Conservation (phyloP, 176 grass and related monocot species). For the Musa beccarii region DNA sequence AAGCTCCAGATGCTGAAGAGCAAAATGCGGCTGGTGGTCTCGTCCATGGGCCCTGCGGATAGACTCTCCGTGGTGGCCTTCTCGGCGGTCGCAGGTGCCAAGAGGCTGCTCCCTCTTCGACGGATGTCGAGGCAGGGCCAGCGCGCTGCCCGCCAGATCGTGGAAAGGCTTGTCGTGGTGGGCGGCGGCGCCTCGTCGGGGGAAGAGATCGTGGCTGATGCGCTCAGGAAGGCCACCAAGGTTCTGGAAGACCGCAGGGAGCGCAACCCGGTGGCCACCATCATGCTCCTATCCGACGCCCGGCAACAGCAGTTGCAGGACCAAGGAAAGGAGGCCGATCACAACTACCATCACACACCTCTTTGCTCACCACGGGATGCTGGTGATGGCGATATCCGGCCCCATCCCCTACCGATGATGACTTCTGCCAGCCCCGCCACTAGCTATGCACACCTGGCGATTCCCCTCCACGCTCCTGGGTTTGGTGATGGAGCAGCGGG, state of each 20-base stretch:
- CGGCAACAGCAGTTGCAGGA: conserved; percentile 32
- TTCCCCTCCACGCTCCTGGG: conserved; percentile 35
- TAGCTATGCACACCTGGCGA: conserved; percentile 73
- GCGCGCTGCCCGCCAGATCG: conserved; percentile 61
- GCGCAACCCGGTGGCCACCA: conserved; percentile 77
- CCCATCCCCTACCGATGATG: not conserved
- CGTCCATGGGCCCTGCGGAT: conserved; percentile 60
- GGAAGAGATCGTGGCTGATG: conserved; percentile 48
- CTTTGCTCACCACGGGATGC: not conserved
- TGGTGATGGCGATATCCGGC: not conserved
- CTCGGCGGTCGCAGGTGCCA: conserved; percentile 59
- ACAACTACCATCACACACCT: not conserved
- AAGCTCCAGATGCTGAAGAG: conserved; percentile 91
- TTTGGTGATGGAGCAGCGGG: not conserved
- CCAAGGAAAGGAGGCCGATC: not conserved
- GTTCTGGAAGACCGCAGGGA: conserved; percentile 78
- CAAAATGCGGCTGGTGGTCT: conserved; percentile 64
- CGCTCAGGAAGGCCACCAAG: conserved; percentile 84
- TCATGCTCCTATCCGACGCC: conserved; percentile 86
- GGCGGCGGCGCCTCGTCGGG: conserved; percentile 26
- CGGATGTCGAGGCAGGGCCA: conserved; percentile 83
- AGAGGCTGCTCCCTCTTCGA: conserved; percentile 65
- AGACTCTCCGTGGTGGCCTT: conserved; percentile 81
- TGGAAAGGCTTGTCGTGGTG: conserved; percentile 66
- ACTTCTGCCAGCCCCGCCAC: conserved; percentile 24